A percentile compares a stretch with the other conserved stretches of the same genome.
Evolutionary conservation across 1,139 yeast species (phyloP).

Genomic region (Chernovozyma sophiae-reginae): DNA sequence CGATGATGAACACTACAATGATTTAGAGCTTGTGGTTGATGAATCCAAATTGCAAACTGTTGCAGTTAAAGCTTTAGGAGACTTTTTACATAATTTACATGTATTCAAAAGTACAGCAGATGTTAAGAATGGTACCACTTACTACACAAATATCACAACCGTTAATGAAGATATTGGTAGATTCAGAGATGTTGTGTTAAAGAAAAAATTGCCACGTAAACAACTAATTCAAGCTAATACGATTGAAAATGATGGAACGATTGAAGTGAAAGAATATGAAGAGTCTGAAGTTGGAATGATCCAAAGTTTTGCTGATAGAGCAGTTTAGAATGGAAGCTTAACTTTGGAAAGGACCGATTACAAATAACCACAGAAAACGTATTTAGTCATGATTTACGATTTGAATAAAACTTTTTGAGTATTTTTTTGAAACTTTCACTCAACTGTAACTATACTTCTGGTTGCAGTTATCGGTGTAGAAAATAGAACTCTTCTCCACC

Average conservation of each 20-base stretch:
- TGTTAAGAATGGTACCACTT: constrained; percentile 56
- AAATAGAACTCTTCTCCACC: too few relatives aligned
- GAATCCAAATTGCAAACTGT: constrained; percentile 55
- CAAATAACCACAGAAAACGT: too few relatives aligned
- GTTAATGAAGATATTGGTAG: constrained; percentile 61
- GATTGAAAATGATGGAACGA: constrained; percentile 32
- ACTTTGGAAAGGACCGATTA: too few relatives aligned
- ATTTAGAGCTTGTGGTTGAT: constrained; percentile 58
- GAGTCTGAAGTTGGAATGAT: constrained; percentile 77
- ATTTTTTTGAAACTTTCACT: too few relatives aligned
- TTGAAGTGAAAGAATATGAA: constrained; percentile 64
- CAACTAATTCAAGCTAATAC: constrained; percentile 85
- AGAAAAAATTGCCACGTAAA: constrained; percentile 75
- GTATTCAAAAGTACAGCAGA: constrained; percentile 77
- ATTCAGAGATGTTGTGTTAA: constrained; percentile 64
- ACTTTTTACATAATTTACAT: constrained; percentile 68
- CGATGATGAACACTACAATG: constrained; percentile 48
- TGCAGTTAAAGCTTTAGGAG: constrained; percentile 73
- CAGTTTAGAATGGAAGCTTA: constrained; percentile 20
- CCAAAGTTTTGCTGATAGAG: constrained; percentile 67
- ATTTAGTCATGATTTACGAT: too few relatives aligned
- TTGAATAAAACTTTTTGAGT: too few relatives aligned
- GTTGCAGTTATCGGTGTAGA: too few relatives aligned
- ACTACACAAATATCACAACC: constrained; percentile 61
- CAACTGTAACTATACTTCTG: too few relatives aligned